Evolutionary conservation across 2,329 filamentous ascomycete species (phyloP), one percentile per base, ranked within the genome.

Genomic region (Trematosphaeria pertusa): DNA sequence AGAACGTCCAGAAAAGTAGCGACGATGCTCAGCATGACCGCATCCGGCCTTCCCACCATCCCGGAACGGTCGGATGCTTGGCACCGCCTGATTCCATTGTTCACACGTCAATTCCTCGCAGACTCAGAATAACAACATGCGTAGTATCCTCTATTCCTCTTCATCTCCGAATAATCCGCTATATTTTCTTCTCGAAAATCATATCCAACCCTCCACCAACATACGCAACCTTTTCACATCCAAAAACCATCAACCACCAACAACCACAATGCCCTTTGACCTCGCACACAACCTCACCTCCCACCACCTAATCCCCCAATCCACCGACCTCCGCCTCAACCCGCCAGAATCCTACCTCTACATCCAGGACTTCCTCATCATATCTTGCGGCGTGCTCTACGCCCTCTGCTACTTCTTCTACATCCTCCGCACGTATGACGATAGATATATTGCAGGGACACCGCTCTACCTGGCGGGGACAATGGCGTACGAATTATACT

Each of bases 301-400:
- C 41, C 74, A 77, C 58, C 72, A 82, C 14, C 73, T 80, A 1
- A 74, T 83, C 2, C 79, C 76, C 38, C 78, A 83, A 58, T 74
- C 81, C 43, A 74, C 75, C 15, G 78, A 81, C 54, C 61, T 73
- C 0, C 67, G 64, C 1, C 59, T 73, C 8, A 54, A 67, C 18
- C 71, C 71, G 0, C 72, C 70, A 10, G 63, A 74, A 50, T 69
- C 65, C 46, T 74, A 75, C 54, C 67, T 74, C 31, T 73, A 65
- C 54, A 59, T 74, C 10, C 72, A 73, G 46, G 71, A 75, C 59
- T 71, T 71, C 39, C 57, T 75, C 8, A 74, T 74, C 33, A 66
- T 74, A 28, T 59, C 66, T 5, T 75, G 72, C 33, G 71, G 70
- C 37, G 54, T 73, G 19, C 61, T 74, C 15, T 74, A 74, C 52